These are phyloP conservation scores for Aegilops tauschii DNA, from an alignment of 176 grass and related monocot species.

Conservation along the genomic window DNA sequence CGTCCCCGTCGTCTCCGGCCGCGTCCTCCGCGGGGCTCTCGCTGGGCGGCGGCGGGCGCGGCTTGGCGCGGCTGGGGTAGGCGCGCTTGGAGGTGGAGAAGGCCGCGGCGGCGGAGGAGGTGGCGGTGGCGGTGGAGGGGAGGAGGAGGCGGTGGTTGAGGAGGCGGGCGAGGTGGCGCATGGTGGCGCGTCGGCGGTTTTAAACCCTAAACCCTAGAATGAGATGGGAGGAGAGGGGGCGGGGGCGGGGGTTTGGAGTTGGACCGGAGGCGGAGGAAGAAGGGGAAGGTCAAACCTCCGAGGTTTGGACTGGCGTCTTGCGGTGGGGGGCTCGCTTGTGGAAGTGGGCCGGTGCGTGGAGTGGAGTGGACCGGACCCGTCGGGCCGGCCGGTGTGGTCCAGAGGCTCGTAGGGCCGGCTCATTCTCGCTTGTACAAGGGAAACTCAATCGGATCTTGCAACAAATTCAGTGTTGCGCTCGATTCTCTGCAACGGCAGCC, in stretches of 20 bases:
- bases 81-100: constrained; percentile 44
- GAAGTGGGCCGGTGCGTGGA: not conserved
- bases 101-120: not conserved
- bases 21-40: not conserved
- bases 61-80: constrained; percentile 24
- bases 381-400: not conserved
- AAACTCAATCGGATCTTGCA: not conserved
- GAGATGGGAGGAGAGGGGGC: not conserved
- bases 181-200: constrained; percentile 28
- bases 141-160: constrained; percentile 30
- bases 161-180: constrained; percentile 45
- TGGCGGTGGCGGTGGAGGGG: not conserved
- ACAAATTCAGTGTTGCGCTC: no score
- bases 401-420: not conserved
- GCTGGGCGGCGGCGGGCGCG: not conserved
- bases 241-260: not conserved
- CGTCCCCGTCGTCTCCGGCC: not conserved
- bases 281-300: not conserved
- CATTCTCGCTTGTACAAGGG: not conserved
- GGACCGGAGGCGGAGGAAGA: no score
- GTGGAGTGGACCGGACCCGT: not conserved
- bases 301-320: not conserved
- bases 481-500: no score
- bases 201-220: constrained; percentile 52
- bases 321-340: no score